Evolutionary conservation across 768 basidiomycete genomes (phyloP).

Genomic region (Tricholoma terreum): DNA sequence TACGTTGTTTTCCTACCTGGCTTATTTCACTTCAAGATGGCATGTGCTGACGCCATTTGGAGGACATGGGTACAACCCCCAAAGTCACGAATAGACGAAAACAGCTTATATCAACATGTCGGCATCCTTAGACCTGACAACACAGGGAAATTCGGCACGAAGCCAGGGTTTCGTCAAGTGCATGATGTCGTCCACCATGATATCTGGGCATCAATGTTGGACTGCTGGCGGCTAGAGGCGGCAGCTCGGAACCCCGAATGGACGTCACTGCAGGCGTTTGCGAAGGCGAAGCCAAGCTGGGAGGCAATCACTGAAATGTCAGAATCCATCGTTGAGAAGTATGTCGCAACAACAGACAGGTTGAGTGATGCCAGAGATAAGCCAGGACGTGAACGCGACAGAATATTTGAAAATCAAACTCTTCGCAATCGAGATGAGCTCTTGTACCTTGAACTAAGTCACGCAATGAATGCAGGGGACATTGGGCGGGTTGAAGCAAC

Average conservation of each 20-base stretch:
- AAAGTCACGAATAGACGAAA: constrained; percentile 2
- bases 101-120: constrained; percentile 6
- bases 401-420: constrained; percentile 11
- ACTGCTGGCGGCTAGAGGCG: constrained; percentile 23
- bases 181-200: constrained; percentile 26
- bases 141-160: constrained; percentile 16
- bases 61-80: constrained; percentile 2
- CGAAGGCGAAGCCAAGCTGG: constrained; percentile 19
- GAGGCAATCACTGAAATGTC: constrained; percentile 15
- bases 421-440: constrained; percentile 21
- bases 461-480: constrained; percentile 28
- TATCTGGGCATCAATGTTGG: constrained; percentile 5
- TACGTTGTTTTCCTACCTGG: constrained; percentile 5
- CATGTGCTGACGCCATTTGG: constrained; percentile 11
- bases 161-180: constrained; percentile 26
- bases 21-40: constrained; percentile 15
- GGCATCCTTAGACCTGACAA: constrained; percentile 21
- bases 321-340: constrained; percentile 6
- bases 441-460: constrained; percentile 29
- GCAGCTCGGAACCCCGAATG: neutral
- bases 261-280: constrained; percentile 17
- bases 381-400: constrained; percentile 12
- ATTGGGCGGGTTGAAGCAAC: constrained; percentile 29
- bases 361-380: neutral
- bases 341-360: constrained; percentile 5